Base-by-base conservation (phyloP, 2,329 filamentous ascomycete species). In the Diaporthe eres region DNA sequence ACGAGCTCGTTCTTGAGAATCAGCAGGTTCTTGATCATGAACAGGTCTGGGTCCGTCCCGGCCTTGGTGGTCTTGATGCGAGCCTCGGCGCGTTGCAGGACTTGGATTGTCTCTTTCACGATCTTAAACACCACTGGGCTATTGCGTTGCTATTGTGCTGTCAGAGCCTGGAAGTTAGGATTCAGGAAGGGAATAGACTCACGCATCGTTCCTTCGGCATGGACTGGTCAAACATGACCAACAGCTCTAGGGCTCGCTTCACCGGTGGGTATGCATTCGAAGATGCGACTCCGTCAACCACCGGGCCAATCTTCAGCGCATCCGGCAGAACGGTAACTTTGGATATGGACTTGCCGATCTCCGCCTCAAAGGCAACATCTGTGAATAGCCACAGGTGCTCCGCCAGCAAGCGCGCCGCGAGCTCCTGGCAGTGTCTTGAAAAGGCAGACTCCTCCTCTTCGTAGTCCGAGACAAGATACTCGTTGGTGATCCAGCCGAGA, bases 1-100 rank as follows among this genome's bases (percentile, higher is more conserved):
- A 99, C 92, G 71, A 99, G 94, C 82, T 98, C 95, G 82, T 98
- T 97, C 84, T 98, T 98, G 71, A 99, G 90, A 68, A 98, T 93
- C 68, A 99, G 93, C 2, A 99, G 90, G 82, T 99, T 98, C 80
- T 96, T 97, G 80, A 99, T 93, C 81, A 98, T 92, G 85, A 99
- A 99, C 6, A 99, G 89, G 79, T 98, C 94, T 0, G 94, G 91
- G 82, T 98, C 95, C 9, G 93, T 82, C 31, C 89, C 87, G 74
- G 84, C 81, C 78, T 87, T 89, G 77, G 91, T 91, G 49, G 89
- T 89, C 74, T 92, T 90, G 79, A 98, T 93, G 76, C 91, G 90
- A 8, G 89, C 86, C 79, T 95, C 94, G 39, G 95, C 96, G 70
- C 92, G 90, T 78, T 95, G 91, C 25, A 99, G 90, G 4, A 96